These are phyloP conservation scores for Platanthera zijinensis DNA, from an alignment of 106 monocot species.

Conservation along the genomic window DNA sequence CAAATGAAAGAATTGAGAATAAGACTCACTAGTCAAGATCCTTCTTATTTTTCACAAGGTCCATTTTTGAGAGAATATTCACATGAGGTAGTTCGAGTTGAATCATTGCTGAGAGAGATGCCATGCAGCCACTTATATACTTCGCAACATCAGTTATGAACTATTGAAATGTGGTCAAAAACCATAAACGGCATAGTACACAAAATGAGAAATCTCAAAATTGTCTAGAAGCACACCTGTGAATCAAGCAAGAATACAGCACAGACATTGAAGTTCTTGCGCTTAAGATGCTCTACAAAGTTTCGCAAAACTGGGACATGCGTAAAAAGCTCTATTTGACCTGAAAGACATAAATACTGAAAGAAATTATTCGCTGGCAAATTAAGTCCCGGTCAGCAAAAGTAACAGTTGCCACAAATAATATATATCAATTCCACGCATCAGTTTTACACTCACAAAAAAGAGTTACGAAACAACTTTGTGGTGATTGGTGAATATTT, in stretches of 20 bases:
- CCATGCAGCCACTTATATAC: constrained; percentile 95
- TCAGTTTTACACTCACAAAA: background rate
- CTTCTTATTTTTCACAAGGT: too few relatives aligned
- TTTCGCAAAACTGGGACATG: constrained; percentile 88
- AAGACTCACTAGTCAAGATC: too few relatives aligned
- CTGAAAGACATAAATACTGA: constrained; percentile 27
- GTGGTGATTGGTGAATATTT: background rate
- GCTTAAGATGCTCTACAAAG: constrained; percentile 71
- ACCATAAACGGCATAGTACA: background rate
- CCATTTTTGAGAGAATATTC: constrained; percentile 91
- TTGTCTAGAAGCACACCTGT: constrained; percentile 41
- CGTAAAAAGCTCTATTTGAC: constrained; percentile 92
- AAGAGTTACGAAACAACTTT: background rate
- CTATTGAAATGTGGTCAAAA: constrained; percentile 25
- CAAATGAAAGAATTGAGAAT: too few relatives aligned
- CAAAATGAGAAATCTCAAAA: background rate
- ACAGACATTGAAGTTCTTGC: constrained; percentile 87
- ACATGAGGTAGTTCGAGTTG: constrained; percentile 93
- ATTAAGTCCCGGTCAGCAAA: background rate
- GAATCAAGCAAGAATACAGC: constrained; percentile 87
- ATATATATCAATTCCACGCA: background rate
- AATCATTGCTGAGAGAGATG: constrained; percentile 94
- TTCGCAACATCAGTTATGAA: constrained; percentile 91
- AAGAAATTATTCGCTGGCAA: background rate
- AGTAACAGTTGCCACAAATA: background rate